These are phyloP conservation scores for Cylindricascospora bacillispora DNA, from an alignment of 1,139 yeast species.

Conservation along the genomic window DNA sequence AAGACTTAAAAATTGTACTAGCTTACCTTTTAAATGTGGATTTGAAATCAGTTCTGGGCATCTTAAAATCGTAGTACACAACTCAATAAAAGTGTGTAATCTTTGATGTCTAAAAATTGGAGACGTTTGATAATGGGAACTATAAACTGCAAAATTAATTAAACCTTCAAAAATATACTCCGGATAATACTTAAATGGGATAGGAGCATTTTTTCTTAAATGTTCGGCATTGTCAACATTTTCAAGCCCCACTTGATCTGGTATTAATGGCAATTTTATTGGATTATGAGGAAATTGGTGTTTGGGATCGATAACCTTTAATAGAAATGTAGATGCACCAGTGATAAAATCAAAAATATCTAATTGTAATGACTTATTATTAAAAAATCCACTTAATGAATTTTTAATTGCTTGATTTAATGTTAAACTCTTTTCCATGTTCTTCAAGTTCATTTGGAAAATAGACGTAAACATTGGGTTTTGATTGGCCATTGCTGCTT, in stretches of 20 bases:
- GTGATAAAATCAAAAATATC: conserved; percentile 65
- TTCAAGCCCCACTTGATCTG: conserved; percentile 38
- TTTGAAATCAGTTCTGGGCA: conserved; percentile 81
- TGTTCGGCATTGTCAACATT: conserved; percentile 63
- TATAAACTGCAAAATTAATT: conserved; percentile 58
- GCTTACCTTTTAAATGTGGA: conserved; percentile 81
- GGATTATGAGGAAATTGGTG: conserved; percentile 47
- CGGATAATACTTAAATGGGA: conserved; percentile 77
- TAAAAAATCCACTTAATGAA: conserved; percentile 48
- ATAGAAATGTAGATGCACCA: conserved; percentile 62
- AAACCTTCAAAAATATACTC: conserved; percentile 79
- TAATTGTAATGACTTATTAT: conserved; percentile 40
- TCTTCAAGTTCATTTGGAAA: conserved; percentile 33
- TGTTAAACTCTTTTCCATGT: conserved; percentile 32
- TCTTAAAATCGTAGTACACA: conserved; percentile 60
- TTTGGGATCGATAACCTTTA: conserved; percentile 58
- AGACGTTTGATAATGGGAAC: conserved; percentile 45
- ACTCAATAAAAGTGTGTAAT: conserved; percentile 51
- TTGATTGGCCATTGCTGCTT: conserved; percentile 20
- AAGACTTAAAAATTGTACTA: conserved; percentile 66
- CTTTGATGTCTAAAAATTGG: conserved; percentile 47
- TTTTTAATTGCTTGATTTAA: conserved; percentile 35
- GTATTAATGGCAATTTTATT: conserved; percentile 52
- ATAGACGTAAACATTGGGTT: conserved; percentile 22
- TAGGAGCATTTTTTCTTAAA: conserved; percentile 49